A percentile compares a stretch with the other conserved stretches of the same genome.
These are phyloP conservation scores for Fusarium veterinarium DNA, from an alignment of 2,329 filamentous ascomycete species.

Conservation along the genomic window DNA sequence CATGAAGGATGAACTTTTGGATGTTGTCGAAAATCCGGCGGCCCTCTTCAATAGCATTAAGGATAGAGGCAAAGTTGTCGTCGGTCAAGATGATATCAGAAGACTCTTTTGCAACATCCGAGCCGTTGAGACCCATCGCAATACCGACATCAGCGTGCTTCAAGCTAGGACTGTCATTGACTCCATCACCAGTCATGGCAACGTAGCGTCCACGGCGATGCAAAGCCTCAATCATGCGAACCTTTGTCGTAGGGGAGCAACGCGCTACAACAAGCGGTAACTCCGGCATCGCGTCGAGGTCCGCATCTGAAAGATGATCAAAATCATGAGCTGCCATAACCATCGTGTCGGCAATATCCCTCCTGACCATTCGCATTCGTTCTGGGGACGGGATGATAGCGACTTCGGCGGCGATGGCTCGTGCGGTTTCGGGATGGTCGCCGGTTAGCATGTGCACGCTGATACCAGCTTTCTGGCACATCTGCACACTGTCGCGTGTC, in stretches of 20 bases:
- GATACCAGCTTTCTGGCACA: conserved; percentile 69
- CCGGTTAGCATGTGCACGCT: conserved; percentile 74
- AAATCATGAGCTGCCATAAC: conserved; percentile 74
- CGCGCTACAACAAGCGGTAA: conserved; percentile 75
- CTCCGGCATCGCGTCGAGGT: conserved; percentile 71
- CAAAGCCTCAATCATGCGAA: conserved; percentile 79
- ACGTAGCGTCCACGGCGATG: conserved; percentile 71
- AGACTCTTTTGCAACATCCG: conserved; percentile 76
- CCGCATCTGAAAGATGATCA: conserved; percentile 69
- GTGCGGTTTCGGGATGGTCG: conserved; percentile 70
- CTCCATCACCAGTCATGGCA: conserved; percentile 78
- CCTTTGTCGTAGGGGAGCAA: conserved; percentile 78
- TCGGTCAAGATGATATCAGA: conserved; percentile 74
- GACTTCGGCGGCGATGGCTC: conserved; percentile 69
- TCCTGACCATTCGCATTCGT: conserved; percentile 52
- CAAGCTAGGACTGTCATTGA: conserved; percentile 76
- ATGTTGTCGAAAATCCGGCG: conserved; percentile 77
- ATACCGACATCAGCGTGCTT: conserved; percentile 76
- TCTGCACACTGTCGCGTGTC: conserved; percentile 63
- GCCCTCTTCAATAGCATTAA: conserved; percentile 69
- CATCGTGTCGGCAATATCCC: conserved; percentile 65
- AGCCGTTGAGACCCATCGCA: conserved; percentile 73
- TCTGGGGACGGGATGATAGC: conserved; percentile 65
- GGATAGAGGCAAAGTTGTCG: conserved; percentile 69
- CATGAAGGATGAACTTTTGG: conserved; percentile 75